Evolutionary conservation across 441 rosid species (phyloP).

Genomic region (Cnidoscolus chayamansa): DNA sequence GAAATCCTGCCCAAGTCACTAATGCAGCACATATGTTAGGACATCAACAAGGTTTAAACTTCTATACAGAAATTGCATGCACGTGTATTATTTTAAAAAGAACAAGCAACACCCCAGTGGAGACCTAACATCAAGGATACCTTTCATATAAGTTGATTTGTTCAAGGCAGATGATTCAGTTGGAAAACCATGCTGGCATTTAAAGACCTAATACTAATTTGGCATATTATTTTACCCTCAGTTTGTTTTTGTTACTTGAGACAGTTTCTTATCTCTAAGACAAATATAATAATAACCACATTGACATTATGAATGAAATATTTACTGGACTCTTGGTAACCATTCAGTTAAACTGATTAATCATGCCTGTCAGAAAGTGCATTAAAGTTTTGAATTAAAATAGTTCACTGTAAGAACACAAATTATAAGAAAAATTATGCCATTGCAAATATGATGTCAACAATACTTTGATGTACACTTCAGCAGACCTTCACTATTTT

Average conservation of each 20-base stretch:
- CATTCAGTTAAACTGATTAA: background rate
- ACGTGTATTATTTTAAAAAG: background rate
- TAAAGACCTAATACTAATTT: background rate
- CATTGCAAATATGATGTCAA: background rate
- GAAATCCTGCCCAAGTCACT: background rate
- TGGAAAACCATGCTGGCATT: background rate
- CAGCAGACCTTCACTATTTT: background rate
- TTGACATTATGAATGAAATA: background rate
- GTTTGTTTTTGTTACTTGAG: background rate
- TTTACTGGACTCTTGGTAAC: background rate
- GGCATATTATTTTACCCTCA: background rate
- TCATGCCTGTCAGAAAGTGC: background rate
- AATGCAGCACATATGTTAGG: background rate
- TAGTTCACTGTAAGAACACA: background rate
- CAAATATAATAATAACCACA: background rate
- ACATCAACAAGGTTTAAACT: background rate
- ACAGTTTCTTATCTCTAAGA: background rate
- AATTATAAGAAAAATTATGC: background rate
- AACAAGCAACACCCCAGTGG: background rate
- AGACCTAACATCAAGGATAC: background rate
- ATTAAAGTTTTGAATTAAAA: background rate
- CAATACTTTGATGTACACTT: background rate
- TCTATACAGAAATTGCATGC: background rate
- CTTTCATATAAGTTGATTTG: background rate
- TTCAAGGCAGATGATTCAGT: background rate